Conservation (phyloP, 2,329 filamentous ascomycete species). For the Macroventuria anomochaeta region DNA sequence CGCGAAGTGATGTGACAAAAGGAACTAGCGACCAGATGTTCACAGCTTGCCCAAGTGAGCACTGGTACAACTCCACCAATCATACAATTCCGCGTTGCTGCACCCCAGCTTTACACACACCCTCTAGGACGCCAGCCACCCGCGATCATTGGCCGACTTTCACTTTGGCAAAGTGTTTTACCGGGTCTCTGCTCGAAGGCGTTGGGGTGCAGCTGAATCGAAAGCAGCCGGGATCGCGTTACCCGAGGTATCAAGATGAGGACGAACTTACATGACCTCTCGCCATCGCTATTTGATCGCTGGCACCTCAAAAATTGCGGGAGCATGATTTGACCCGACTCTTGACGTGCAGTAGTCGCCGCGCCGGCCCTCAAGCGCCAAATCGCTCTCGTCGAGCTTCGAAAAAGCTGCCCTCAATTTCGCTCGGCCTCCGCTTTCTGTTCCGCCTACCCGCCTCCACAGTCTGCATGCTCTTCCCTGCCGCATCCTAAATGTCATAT, state of each 20-base stretch:
- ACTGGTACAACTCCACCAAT: slow-evolving; percentile 15
- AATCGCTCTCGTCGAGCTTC: not conserved
- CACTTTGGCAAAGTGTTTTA: not conserved
- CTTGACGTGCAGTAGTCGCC: slow-evolving; percentile 7
- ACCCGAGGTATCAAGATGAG: slow-evolving; percentile 11
- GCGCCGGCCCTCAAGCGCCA: slow-evolving; percentile 4
- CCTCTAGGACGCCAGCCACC: slow-evolving; percentile 6
- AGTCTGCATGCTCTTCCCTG: slow-evolving; percentile 10
- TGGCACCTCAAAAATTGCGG: not conserved
- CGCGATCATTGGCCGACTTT: not conserved
- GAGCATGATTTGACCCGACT: slow-evolving; percentile 4
- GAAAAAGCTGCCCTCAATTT: slow-evolving; percentile 13
- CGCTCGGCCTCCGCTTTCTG: slow-evolving; percentile 13
- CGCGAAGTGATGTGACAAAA: slow-evolving; percentile 4
- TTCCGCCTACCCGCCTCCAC: slow-evolving; percentile 19
- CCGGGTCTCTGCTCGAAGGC: not conserved
- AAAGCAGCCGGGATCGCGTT: slow-evolving; percentile 6
- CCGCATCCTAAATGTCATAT: slow-evolving; percentile 2
- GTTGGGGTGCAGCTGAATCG: slow-evolving; percentile 5
- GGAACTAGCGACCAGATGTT: not conserved
- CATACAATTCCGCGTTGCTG: slow-evolving; percentile 6
- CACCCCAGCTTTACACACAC: slow-evolving; percentile 19
- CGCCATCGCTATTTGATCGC: slow-evolving; percentile 5
- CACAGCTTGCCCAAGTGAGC: not conserved
- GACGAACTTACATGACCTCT: not conserved